A percentile compares a stretch with the other conserved stretches of the same genome.
These are phyloP conservation scores for Tarenaya hassleriana DNA, from an alignment of 345 rosid genomes.

Conservation along the genomic window DNA sequence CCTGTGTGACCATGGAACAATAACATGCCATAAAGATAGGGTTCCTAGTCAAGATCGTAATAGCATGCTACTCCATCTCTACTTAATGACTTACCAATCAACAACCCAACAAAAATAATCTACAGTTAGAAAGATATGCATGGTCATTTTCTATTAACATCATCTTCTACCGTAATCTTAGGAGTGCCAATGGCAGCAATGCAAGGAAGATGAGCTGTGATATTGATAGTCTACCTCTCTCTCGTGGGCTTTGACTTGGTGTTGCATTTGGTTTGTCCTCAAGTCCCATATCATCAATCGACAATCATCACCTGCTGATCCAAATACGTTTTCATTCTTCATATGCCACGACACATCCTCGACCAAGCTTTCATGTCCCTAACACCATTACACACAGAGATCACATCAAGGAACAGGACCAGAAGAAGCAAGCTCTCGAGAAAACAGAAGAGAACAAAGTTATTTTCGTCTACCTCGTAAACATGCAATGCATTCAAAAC, in stretches of 20 bases:
- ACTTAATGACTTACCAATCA: too few species aligned
- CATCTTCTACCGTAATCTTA: too few species aligned
- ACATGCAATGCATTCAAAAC: conserved; percentile 56
- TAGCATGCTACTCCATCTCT: not conserved
- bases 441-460: not conserved
- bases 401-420: not conserved
- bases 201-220: not conserved
- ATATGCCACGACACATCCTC: conserved; percentile 92
- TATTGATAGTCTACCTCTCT: conserved; percentile 54
- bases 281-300: conserved; percentile 78
- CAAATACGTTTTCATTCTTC: conserved; percentile 75
- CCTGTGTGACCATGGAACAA: conserved; percentile 35
- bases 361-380: conserved; percentile 75
- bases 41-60: not conserved
- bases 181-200: too few species aligned
- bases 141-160: not conserved
- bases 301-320: conserved; percentile 87
- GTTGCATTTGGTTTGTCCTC: conserved; percentile 62
- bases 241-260: conserved; percentile 68
- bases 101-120: too few species aligned
- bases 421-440: conserved; percentile 7
- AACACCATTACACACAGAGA: conserved; percentile 8
- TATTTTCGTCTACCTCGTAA: conserved; percentile 47
- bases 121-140: not conserved
- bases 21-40: not conserved